Base-by-base conservation (phyloP, 2,329 filamentous ascomycete genomes). In the Cladosporium colombiae region DNA sequence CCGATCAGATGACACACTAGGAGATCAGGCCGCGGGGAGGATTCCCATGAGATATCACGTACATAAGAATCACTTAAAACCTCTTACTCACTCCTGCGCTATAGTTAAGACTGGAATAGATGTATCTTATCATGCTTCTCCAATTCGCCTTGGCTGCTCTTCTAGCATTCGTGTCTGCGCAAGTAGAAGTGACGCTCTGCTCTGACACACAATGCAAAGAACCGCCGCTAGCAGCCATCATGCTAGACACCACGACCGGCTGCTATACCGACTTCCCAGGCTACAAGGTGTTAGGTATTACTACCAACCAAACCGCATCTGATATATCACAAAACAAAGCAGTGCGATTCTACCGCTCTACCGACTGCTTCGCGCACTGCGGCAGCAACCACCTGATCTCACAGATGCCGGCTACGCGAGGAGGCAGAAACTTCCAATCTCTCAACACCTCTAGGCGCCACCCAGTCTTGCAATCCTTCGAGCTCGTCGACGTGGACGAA, bases 401-500 rank as follows among this genome's bases (percentile, higher is more conserved):
- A 23, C 44, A 49, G 23, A 49, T 13, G 18, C 23, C 14, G 13
- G 10, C 13, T 21, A 8, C 25, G 44, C 21, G 5, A 18, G 35
- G 16, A 21, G 44, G 44, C 44, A 11, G 44, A 25, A 25, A 8
- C 23, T 25, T 49, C 44, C 44, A 49, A 49, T 49, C 44, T 13
- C 44, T 49, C 44, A 11, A 25, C n/a, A 21, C 2, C 21, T 25
- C n/a, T 13, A 10, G 11, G 8, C 23, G 25, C 21, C n/a, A 7
- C 44, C 50, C 50, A 25, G 13, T 49, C 5, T 25, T 65, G 55
- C 63, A 59, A 44, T 65, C 63, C 4, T 44, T 59, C 53, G 63
- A 65, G 40, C 11, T 65, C 23, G 64, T 65, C 29, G 37, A 31
- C 10, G 25, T 65, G 31, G 58, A 62, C 33, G 49, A 65, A 46